These are phyloP conservation scores for Trichoderma erinaceum DNA, from an alignment of 495 filamentous ascomycete species.

Conservation along the genomic window DNA sequence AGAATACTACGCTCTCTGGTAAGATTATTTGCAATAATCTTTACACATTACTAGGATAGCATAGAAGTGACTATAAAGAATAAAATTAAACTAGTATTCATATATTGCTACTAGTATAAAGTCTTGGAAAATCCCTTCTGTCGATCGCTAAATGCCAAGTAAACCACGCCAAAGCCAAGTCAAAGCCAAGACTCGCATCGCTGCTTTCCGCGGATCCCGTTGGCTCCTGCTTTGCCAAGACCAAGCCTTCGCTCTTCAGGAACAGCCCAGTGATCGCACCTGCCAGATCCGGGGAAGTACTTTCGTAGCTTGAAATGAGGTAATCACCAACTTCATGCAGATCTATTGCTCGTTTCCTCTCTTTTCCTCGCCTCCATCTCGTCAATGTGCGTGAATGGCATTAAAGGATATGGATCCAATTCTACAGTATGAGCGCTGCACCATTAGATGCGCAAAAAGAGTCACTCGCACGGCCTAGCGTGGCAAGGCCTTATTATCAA, in stretches of 20 bases:
- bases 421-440: neutral
- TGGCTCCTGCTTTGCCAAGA: neutral
- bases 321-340: neutral
- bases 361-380: neutral
- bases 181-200: neutral
- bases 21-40: too few species aligned
- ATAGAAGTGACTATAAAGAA: too few species aligned
- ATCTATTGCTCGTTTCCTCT: neutral
- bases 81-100: too few species aligned
- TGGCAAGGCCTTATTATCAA: neutral
- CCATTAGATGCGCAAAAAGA: neutral
- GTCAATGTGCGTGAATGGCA: neutral
- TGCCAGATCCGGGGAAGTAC: neutral
- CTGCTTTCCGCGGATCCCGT: neutral
- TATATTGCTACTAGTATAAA: neutral
- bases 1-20: too few species aligned
- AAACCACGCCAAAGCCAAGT: neutral
- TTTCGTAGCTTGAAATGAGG: neutral
- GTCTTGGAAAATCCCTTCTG: neutral
- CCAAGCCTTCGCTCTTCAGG: neutral
- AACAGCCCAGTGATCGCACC: constrained; percentile 5
- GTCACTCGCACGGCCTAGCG: neutral
- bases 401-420: neutral
- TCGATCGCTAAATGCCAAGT: neutral
- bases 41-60: too few species aligned